Evolutionary conservation across 768 basidiomycete genomes (phyloP), one percentile per base, ranked within the genome.

Genomic region (Hypholoma fasciculare): DNA sequence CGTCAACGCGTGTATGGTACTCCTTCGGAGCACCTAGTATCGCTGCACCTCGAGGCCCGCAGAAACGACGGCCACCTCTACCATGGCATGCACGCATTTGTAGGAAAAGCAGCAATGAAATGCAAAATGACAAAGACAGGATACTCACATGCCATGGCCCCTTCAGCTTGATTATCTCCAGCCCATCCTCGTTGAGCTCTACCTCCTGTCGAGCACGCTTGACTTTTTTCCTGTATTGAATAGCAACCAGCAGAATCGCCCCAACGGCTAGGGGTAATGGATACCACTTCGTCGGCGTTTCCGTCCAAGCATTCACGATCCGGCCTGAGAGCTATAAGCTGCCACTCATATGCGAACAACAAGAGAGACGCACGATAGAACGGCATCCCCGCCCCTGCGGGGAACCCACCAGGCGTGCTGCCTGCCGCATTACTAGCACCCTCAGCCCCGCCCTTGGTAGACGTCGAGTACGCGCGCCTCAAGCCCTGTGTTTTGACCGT

Each of bases 261-360:
- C 94, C 94, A 27, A 95, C 89, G 11, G 92, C 93, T 56, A 96
- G 74, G 14, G 95, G 95, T 46, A 98, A 82, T 9, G 96, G 96
- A 64, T 96, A 96, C 96, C 96, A 98, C 72, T 87, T 92, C 37
- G 91, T 95, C 0, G 94, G 93, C 0, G 96, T 95, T 66, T 87
- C 78, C 5, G 82, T 87, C 92, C 92, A 94, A 26, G 92, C 91
- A 59, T 82, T 80, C 27, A 89, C 77, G 7, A 96, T 72, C 68
- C 80, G 84, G 43, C 82, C 90, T 88, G 70, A 44, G 55, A 12
- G 50, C 26, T 13, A 40, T 49, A n/a, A 50, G 14, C 27, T 6
- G 19, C 26, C 38, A 39, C n/a, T n/a, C 19, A 39, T 4, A 16
- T 37, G 11, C 46, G 43, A 36, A 40, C 49, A 50, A 42, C 8